A percentile compares a stretch with the other conserved stretches of the same genome.
These are phyloP conservation scores for Agroathelia rolfsii DNA, from an alignment of 1,284 basidiomycete species.

Conservation along the genomic window DNA sequence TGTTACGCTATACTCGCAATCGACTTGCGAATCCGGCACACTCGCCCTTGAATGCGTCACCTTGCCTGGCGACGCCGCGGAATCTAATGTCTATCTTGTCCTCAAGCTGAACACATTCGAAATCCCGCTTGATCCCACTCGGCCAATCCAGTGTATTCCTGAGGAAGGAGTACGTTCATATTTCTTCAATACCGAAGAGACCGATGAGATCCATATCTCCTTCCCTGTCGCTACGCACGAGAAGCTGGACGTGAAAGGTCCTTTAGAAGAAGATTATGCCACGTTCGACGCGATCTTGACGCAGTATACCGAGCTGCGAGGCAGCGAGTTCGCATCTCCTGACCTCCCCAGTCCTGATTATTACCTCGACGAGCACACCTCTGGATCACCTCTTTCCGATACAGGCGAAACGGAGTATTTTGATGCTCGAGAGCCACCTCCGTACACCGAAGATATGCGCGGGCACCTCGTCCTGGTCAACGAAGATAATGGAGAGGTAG, in stretches of 20 bases:
- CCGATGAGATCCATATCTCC: slow-evolving; percentile 22
- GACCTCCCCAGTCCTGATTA: no score
- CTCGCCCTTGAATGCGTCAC: slow-evolving; percentile 50
- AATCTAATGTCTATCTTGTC: slow-evolving; percentile 50
- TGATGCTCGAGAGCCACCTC: no score
- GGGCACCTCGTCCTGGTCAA: slow-evolving; percentile 69
- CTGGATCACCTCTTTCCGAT: no score
- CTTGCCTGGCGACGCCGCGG: slow-evolving; percentile 25
- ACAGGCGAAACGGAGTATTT: no score
- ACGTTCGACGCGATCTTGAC: slow-evolving; percentile 61
- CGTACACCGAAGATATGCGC: slow-evolving; percentile 35
- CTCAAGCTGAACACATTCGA: slow-evolving; percentile 52
- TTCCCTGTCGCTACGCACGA: slow-evolving; percentile 30
- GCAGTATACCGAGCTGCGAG: slow-evolving; percentile 50
- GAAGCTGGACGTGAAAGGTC: slow-evolving; percentile 24
- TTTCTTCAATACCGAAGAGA: slow-evolving; percentile 23
- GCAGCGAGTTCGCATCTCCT: slow-evolving; percentile 9
- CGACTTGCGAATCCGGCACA: slow-evolving; percentile 26
- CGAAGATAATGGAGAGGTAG: slow-evolving; percentile 62
- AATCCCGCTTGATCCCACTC: slow-evolving; percentile 44
- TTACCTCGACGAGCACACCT: no score
- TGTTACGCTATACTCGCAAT: slow-evolving; percentile 29
- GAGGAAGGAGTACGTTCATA: slow-evolving; percentile 32
- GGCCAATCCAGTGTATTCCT: slow-evolving; percentile 28
- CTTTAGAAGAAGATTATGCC: slow-evolving; percentile 55